Evolutionary conservation across 2,329 filamentous ascomycete genomes (phyloP).

Genomic region (Venturia carpophila): DNA sequence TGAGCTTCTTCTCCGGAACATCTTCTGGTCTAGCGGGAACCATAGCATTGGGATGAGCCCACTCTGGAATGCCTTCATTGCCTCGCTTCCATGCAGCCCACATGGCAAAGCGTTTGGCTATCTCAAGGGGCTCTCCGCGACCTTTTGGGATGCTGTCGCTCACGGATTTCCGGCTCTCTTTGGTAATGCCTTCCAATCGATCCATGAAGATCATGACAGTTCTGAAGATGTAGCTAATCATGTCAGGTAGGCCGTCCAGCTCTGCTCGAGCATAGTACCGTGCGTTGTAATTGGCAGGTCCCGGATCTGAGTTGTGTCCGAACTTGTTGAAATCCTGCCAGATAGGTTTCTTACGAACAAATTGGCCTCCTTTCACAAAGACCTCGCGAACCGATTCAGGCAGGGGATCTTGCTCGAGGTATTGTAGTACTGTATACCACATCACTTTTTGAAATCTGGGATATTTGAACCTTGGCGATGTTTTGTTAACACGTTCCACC

Average conservation of each 20-base stretch:
- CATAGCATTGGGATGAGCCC: slow-evolving; percentile 52
- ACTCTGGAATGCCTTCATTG: slow-evolving; percentile 53
- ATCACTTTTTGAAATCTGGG: slow-evolving; percentile 62
- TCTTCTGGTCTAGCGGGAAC: slow-evolving; percentile 43
- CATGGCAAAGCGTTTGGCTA: slow-evolving; percentile 52
- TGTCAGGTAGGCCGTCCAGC: slow-evolving; percentile 51
- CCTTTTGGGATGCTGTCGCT: slow-evolving; percentile 56
- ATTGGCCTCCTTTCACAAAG: slow-evolving; percentile 49
- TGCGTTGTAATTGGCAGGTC: slow-evolving; percentile 48
- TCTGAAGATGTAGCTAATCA: slow-evolving; percentile 54
- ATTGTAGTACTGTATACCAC: slow-evolving; percentile 59
- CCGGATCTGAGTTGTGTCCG: slow-evolving; percentile 43
- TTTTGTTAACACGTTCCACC: slow-evolving; percentile 60
- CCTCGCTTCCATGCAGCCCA: slow-evolving; percentile 63
- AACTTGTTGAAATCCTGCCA: slow-evolving; percentile 53
- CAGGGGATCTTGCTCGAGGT: slow-evolving; percentile 57
- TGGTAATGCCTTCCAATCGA: slow-evolving; percentile 53
- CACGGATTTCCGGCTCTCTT: slow-evolving; percentile 52
- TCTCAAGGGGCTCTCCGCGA: slow-evolving; percentile 52
- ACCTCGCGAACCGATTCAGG: slow-evolving; percentile 48
- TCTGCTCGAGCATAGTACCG: slow-evolving; percentile 58
- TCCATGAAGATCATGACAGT: slow-evolving; percentile 55
- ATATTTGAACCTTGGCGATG: slow-evolving; percentile 58
- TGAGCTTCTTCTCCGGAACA: slow-evolving; percentile 45
- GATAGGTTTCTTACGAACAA: slow-evolving; percentile 47